Evolutionary conservation across 1,284 basidiomycete species (phyloP).

Genomic region (Waitea zeae): DNA sequence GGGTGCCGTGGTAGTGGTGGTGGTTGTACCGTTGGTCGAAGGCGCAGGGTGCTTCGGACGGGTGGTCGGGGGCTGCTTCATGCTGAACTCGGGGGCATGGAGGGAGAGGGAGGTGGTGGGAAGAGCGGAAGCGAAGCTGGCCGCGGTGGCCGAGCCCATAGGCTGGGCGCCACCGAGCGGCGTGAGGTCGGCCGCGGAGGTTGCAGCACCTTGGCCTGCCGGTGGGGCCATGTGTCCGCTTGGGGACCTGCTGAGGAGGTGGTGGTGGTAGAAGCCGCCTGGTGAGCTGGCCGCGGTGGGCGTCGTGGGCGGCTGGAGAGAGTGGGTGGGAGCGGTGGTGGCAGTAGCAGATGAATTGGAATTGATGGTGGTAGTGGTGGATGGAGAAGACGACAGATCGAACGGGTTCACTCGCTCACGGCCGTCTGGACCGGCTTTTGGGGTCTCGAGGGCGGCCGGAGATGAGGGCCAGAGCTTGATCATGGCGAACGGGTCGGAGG

Average conservation of each 20-base stretch:
- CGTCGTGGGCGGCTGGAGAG: too few species aligned
- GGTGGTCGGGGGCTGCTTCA: conserved; percentile 38
- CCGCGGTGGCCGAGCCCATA: conserved; percentile 19
- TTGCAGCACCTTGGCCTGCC: background rate
- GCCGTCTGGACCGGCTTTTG: too few species aligned
- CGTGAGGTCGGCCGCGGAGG: conserved; percentile 8
- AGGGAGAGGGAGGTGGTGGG: conserved; percentile 61
- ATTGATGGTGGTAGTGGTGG: too few species aligned
- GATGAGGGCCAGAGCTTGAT: too few species aligned
- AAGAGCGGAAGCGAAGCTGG: conserved; percentile 31
- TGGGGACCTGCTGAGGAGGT: background rate
- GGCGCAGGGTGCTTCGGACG: conserved; percentile 11
- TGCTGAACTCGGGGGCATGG: conserved; percentile 66
- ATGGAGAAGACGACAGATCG: too few species aligned
- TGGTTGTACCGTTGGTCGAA: conserved; percentile 7
- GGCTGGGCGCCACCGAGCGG: conserved; percentile 18
- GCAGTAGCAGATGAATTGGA: too few species aligned
- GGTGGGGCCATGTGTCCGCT: too few species aligned
- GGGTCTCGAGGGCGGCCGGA: too few species aligned
- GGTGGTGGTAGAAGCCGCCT: background rate
- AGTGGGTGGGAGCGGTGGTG: too few species aligned
- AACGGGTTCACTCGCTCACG: too few species aligned
- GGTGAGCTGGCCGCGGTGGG: too few species aligned
- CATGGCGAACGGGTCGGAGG: too few species aligned
- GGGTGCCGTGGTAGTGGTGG: conserved; percentile 13